Evolutionary conservation across 192 early-diverging fungal genomes (phyloP).

Genomic region (Spizellomyces sp.): DNA sequence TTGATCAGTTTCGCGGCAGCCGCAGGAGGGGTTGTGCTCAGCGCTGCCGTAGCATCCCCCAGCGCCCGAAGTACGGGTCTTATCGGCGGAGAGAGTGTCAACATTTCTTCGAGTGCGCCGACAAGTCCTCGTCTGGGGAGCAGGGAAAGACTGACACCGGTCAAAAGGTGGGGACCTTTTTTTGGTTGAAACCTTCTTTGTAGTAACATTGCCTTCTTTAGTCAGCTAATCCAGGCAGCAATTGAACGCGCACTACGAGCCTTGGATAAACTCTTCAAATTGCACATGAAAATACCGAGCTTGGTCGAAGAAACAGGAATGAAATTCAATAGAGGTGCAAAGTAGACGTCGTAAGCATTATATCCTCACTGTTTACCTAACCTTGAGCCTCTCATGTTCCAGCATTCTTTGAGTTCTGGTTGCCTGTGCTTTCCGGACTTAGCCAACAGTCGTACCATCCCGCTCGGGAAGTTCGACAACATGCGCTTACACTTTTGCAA

Average conservation of each 20-base stretch:
- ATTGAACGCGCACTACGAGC: constrained; percentile 68
- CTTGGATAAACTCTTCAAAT: constrained; percentile 64
- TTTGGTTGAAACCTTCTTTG: too few relatives aligned
- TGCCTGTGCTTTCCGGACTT: constrained; percentile 73
- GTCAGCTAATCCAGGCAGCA: constrained; percentile 46
- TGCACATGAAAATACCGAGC: constrained; percentile 61
- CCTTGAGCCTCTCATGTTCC: constrained; percentile 20
- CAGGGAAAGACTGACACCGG: too few relatives aligned
- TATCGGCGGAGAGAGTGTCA: too few relatives aligned
- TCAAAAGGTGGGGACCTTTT: too few relatives aligned
- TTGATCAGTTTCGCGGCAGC: constrained; percentile 42
- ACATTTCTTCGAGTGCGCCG: too few relatives aligned
- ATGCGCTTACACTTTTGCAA: constrained; percentile 81
- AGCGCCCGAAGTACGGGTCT: too few relatives aligned
- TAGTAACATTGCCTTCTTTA: background rate
- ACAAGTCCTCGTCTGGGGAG: too few relatives aligned
- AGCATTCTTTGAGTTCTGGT: constrained; percentile 79
- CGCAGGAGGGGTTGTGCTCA: too few relatives aligned
- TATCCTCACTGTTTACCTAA: constrained; percentile 6
- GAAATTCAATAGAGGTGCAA: constrained; percentile 44
- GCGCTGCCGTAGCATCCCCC: too few relatives aligned
- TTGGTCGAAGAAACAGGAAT: constrained; percentile 42
- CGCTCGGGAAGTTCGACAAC: constrained; percentile 77
- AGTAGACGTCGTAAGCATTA: too few relatives aligned
- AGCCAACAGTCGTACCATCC: constrained; percentile 77